phyloP scores from a whole-genome alignment of 192 early-diverging fungal genomes.

The Coemansia sp. region DNA sequence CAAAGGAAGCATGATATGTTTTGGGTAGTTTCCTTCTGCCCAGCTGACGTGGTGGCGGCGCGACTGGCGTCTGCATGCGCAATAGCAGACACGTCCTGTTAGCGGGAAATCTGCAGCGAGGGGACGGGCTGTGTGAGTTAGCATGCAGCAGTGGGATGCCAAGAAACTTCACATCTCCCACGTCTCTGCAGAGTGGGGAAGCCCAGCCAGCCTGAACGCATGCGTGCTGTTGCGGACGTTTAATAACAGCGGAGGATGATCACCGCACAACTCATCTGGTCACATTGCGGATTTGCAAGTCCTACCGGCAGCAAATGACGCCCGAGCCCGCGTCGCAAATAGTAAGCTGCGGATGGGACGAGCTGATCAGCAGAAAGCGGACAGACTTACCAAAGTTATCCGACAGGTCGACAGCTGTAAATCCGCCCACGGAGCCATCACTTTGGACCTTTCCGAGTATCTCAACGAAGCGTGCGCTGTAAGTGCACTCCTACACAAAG shows the following conservation, averaged over 20 bases:
- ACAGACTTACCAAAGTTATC: slow-evolving; percentile 47
- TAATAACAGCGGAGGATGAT: background rate
- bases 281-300: background rate
- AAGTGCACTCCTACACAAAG: slow-evolving; percentile 43
- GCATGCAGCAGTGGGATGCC: background rate
- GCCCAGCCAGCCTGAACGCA: background rate
- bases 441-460: slow-evolving; percentile 46
- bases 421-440: slow-evolving; percentile 44
- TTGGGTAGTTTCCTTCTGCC: background rate
- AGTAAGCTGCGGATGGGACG: background rate
- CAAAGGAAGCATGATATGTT: background rate
- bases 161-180: background rate
- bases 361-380: background rate
- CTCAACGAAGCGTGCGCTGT: slow-evolving; percentile 36
- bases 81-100: background rate
- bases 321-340: background rate
- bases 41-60: background rate
- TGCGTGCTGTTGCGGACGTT: background rate
- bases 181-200: background rate
- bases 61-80: background rate
- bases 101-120: background rate
- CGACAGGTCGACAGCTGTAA: slow-evolving; percentile 42
- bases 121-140: background rate
- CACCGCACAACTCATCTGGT: background rate
- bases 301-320: background rate